Evolutionary conservation across 2,329 filamentous ascomycete genomes (phyloP), one percentile per base, ranked within the genome.

Genomic region (Aspergillus niger): DNA sequence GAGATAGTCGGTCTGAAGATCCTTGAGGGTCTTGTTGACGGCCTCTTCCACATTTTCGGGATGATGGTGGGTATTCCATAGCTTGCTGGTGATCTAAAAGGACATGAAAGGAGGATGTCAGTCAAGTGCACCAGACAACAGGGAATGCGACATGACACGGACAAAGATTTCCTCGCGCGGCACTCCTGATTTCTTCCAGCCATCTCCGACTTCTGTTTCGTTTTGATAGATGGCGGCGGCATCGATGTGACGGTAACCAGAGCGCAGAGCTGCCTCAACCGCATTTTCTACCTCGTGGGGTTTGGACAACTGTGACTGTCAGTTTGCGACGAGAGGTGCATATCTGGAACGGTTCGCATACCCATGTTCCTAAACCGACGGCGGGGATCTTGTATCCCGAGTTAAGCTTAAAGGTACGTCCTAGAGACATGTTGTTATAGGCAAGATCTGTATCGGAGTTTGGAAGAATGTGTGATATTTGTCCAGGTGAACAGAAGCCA

Each of bases 21-120:
- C 81, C 59, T 77, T 71, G 41, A 85, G 72, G 0, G 81, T 81
- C 66, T 77, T 76, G 63, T 84, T 74, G 17, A 85, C 70, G 2
- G 78, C 82, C 55, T 76, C 73, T 66, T 82, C 80, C 38, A 85
- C 79, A 59, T 83, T 76, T 41, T 82, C 75, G 1, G 80, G 77
- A 55, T 77, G 72, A 66, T 85, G 83, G 43, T 82, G 76, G 11
- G 78, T 84, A 70, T 86, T 85, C 84, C 84, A 87, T 7, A 86
- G 75, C 72, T 87, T 87, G 65, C 80, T 81, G 6, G 84, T 86
- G 55, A 85, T 77, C 72, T 83, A 57, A 4, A 13, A 15, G 39
- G 26, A 24, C n/a, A 49, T 49, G 15, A 50, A 24, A 36, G 2
- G 15, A 28, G 2, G 8, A 1, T 32, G 47, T 28, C 1, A 54